Evolutionary conservation across 2,329 filamentous ascomycete species (phyloP).

Genomic region (Ophiostoma sp.): DNA sequence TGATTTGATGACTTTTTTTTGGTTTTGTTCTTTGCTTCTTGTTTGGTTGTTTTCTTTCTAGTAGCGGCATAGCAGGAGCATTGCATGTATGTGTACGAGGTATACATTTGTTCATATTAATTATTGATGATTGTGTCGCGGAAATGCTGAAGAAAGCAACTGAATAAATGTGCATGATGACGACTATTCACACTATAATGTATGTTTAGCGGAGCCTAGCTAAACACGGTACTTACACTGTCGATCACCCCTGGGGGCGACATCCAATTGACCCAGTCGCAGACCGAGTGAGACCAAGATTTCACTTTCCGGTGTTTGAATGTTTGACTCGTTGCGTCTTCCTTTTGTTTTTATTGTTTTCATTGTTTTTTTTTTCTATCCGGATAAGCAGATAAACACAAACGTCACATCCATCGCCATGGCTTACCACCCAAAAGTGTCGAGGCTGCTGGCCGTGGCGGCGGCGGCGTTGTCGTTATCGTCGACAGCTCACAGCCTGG

Average conservation of each 20-base stretch:
- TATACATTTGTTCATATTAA: no score
- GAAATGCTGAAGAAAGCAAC: no score
- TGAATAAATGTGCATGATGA: no score
- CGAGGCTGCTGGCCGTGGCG: constrained; percentile 3
- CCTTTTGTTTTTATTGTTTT: neutral
- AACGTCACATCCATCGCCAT: neutral
- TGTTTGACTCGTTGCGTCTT: neutral
- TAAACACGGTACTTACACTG: neutral
- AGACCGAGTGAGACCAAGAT: neutral
- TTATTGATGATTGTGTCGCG: no score
- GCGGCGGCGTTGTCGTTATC: neutral
- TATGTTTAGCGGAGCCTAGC: neutral
- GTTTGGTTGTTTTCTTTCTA: neutral
- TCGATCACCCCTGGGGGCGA: neutral
- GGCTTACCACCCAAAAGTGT: neutral
- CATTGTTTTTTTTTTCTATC: neutral
- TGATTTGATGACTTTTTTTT: constrained; percentile 31
- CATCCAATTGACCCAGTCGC: neutral
- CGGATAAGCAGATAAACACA: no score
- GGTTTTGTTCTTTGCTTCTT: neutral
- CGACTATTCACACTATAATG: neutral
- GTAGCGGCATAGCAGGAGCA: neutral
- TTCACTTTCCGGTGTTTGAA: neutral
- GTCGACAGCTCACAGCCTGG: neutral
- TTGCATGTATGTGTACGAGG: no score